Conservation (phyloP, 163 green algal genomes). For the Coccomyxa subellipsoidea region DNA sequence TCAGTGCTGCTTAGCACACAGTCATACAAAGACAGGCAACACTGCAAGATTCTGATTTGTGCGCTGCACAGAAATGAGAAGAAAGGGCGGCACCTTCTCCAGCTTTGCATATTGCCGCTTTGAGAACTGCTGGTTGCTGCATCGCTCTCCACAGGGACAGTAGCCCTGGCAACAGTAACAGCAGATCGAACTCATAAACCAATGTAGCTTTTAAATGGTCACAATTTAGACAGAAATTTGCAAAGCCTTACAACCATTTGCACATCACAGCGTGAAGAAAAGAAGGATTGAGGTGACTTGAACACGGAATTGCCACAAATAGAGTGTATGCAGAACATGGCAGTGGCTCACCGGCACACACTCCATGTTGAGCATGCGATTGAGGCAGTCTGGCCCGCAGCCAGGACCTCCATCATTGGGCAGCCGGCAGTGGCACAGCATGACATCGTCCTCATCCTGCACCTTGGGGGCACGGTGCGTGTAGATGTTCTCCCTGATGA, state of each 20-base stretch:
- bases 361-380: slow-evolving; percentile 94
- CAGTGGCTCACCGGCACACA: slow-evolving; percentile 66
- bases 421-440: slow-evolving; percentile 87
- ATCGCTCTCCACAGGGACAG: slow-evolving; percentile 85
- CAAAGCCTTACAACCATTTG: too few species aligned
- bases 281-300: too few species aligned
- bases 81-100: slow-evolving; percentile 46
- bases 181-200: too few species aligned
- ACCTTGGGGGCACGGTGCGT: slow-evolving; percentile 71
- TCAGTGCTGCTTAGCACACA: slow-evolving; percentile 11
- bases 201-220: too few species aligned
- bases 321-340: not conserved
- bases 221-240: too few species aligned
- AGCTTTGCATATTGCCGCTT: slow-evolving; percentile 77
- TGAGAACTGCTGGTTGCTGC: slow-evolving; percentile 94
- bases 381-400: slow-evolving; percentile 92
- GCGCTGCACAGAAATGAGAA: not conserved
- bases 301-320: too few species aligned
- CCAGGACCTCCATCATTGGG: slow-evolving; percentile 59
- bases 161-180: slow-evolving; percentile 79
- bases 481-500: slow-evolving; percentile 77
- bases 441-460: slow-evolving; percentile 90
- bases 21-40: not conserved
- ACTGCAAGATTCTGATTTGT: not conserved
- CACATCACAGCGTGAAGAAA: too few species aligned